Evolutionary conservation across 345 rosid genomes (phyloP).

Genomic region (Eucalyptus albens): DNA sequence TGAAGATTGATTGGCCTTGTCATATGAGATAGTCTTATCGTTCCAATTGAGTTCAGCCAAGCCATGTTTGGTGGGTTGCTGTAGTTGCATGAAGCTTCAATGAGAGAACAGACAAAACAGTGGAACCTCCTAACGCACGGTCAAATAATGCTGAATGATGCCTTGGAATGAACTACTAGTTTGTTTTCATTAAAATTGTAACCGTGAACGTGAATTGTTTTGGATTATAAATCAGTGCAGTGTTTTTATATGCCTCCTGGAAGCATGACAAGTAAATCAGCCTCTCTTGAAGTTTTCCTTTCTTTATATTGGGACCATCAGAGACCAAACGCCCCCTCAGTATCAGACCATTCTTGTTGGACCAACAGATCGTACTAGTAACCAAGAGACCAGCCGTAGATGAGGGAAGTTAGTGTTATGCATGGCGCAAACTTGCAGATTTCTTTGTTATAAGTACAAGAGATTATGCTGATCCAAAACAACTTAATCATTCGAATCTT

Average conservation of each 20-base stretch:
- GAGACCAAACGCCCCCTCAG: accelerated
- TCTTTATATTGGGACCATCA: accelerated
- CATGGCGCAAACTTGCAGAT: accelerated
- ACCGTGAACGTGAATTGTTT: neutral
- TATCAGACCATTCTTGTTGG: neutral
- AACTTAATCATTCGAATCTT: too few species aligned
- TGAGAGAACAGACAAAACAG: neutral
- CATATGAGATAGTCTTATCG: neutral
- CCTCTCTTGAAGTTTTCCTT: neutral
- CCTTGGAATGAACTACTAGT: neutral
- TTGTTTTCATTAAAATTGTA: neutral
- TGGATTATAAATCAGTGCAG: neutral
- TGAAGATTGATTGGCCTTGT: neutral
- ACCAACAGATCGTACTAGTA: neutral
- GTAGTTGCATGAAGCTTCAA: neutral
- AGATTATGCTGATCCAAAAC: too few species aligned
- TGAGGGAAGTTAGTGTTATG: neutral
- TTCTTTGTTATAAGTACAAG: neutral
- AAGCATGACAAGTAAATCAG: neutral
- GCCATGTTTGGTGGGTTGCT: neutral
- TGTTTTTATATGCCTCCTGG: neutral
- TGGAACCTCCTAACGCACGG: too few species aligned
- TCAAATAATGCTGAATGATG: neutral
- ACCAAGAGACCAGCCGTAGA: neutral
- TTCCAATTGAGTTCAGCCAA: neutral